Evolutionary conservation across 352 stramenopile species (phyloP).

Genomic region (Saprolegnia diclina): DNA sequence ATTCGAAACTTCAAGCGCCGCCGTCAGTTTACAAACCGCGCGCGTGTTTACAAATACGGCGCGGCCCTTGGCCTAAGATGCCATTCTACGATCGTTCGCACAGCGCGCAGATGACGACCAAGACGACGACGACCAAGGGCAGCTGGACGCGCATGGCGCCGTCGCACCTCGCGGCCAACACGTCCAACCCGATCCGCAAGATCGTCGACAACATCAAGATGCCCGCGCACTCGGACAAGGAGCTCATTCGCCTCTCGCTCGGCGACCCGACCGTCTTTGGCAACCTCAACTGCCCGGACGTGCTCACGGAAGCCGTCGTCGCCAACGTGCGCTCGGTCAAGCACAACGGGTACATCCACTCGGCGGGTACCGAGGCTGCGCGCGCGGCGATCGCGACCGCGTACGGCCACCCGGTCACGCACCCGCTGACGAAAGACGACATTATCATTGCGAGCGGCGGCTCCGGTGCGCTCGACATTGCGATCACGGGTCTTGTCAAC

Average conservation of each 20-base stretch:
- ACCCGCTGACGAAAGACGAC: conserved; percentile 81
- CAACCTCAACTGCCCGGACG: conserved; percentile 87
- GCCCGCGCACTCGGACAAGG: conserved; percentile 77
- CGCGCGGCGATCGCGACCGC: conserved; percentile 84
- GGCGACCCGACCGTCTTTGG: conserved; percentile 91
- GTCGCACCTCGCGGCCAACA: conserved; percentile 16
- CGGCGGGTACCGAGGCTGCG: conserved; percentile 76
- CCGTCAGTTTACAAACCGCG: conserved; percentile 15
- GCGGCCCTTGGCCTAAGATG: background rate
- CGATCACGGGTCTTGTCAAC: conserved; percentile 86
- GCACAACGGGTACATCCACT: conserved; percentile 92
- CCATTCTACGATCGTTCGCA: background rate
- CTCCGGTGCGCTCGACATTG: conserved; percentile 91
- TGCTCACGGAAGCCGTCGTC: conserved; percentile 73
- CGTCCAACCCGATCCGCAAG: conserved; percentile 89
- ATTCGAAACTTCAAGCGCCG: background rate
- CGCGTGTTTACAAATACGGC: conserved; percentile 7
- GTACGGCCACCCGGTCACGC: conserved; percentile 46
- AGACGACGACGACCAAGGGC: background rate
- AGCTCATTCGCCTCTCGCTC: conserved; percentile 89
- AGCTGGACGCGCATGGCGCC: conserved; percentile 10
- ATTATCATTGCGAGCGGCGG: conserved; percentile 92
- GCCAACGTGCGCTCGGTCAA: conserved; percentile 73
- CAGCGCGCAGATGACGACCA: background rate
- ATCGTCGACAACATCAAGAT: conserved; percentile 95